Evolutionary conservation across 2,329 filamentous ascomycete genomes (phyloP).

Genomic region (Phaeosphaeriaceae sp.): DNA sequence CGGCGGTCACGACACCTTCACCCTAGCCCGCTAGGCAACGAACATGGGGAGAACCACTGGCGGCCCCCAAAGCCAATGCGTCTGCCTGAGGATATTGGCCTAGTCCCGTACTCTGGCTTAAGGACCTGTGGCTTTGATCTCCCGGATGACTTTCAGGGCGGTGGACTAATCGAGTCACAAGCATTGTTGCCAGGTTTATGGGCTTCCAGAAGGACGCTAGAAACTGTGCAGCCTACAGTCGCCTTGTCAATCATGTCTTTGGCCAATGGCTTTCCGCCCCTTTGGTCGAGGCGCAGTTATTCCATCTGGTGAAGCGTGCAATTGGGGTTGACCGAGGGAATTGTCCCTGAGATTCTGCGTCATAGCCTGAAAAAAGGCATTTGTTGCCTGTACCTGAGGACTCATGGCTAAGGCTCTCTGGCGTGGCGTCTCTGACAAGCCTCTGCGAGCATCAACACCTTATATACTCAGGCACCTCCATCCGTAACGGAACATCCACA

Average conservation of each 20-base stretch:
- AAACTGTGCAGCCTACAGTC: conserved; percentile 35
- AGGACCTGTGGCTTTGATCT: conserved; percentile 33
- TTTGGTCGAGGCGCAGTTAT: conserved; percentile 35
- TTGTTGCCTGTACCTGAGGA: conserved; percentile 33
- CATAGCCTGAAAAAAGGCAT: conserved; percentile 43
- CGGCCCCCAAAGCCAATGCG: conserved; percentile 19
- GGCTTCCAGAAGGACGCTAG: conserved; percentile 35
- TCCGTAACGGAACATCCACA: conserved; percentile 9
- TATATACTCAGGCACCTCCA: conserved; percentile 17
- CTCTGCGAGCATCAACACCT: conserved; percentile 21
- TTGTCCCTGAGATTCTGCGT: conserved; percentile 28
- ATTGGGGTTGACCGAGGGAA: conserved; percentile 23
- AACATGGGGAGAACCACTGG: conserved; percentile 32
- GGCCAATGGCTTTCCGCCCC: conserved; percentile 26
- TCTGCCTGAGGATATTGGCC: conserved; percentile 36
- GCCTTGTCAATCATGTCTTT: conserved; percentile 32
- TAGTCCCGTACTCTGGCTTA: conserved; percentile 27
- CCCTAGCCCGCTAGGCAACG: conserved; percentile 38
- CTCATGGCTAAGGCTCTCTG: conserved; percentile 25
- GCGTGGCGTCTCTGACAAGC: conserved; percentile 34
- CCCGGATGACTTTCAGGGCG: conserved; percentile 23
- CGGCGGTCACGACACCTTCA: conserved; percentile 20
- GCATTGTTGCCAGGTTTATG: conserved; percentile 17
- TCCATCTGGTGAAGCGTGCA: conserved; percentile 17
- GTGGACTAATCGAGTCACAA: conserved; percentile 40